Conservation (phyloP, 345 rosid species). For the Stellera chamaejasme region DNA sequence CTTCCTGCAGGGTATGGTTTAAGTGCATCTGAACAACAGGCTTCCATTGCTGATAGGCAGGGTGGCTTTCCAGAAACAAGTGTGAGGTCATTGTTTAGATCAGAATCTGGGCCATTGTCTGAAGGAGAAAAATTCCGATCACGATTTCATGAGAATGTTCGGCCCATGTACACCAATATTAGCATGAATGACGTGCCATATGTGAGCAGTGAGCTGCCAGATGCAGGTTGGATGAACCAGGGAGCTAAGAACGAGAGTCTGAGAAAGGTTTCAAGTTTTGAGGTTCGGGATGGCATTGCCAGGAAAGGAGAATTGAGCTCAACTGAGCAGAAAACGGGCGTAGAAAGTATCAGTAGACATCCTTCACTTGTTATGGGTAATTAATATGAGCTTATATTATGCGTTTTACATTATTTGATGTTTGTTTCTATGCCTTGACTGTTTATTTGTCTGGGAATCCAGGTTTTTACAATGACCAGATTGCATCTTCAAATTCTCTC, state of each 20-base stretch:
- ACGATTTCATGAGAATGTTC: constrained; percentile 20
- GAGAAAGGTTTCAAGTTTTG: constrained; percentile 26
- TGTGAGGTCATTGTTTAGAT: constrained; percentile 26
- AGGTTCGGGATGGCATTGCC: constrained; percentile 28
- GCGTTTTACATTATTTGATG: no score
- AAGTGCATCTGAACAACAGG: constrained; percentile 27
- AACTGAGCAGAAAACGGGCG: constrained; percentile 20
- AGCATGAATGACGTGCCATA: constrained; percentile 19
- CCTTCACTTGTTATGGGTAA: constrained; percentile 29
- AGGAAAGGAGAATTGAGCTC: constrained; percentile 25
- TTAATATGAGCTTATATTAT: neutral
- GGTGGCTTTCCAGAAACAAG: constrained; percentile 19
- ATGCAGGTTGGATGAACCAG: constrained; percentile 26
- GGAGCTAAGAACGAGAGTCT: constrained; percentile 20
- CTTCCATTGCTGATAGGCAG: constrained; percentile 22
- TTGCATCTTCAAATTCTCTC: constrained; percentile 22
- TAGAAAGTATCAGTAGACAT: constrained; percentile 29
- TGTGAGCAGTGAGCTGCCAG: constrained; percentile 21
- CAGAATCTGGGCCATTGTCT: constrained; percentile 23
- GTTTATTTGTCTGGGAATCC: constrained; percentile 21
- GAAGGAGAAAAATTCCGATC: constrained; percentile 23
- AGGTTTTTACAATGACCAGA: constrained; percentile 31
- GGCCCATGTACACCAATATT: constrained; percentile 22
- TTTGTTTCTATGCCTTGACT: neutral
- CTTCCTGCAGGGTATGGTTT: constrained; percentile 39